Evolutionary conservation across 306 rosid genomes (phyloP).

Genomic region (Vigna mungo): DNA sequence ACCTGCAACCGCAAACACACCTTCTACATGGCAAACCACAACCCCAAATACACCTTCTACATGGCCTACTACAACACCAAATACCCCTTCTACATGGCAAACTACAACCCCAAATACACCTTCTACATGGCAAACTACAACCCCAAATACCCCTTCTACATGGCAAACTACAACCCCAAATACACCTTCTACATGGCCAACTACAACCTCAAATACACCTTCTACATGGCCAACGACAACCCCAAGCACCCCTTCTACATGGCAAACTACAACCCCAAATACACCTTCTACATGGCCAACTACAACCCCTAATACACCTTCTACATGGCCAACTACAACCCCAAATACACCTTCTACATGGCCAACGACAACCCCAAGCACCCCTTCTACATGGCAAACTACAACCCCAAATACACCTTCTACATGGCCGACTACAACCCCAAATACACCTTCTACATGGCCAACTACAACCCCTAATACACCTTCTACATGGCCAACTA

Average conservation of each 20-base stretch:
- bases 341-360: neutral
- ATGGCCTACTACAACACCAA: neutral
- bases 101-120: neutral
- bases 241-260: neutral
- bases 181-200: slow-evolving; percentile 45
- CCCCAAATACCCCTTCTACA: slow-evolving; percentile 33
- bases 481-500: neutral
- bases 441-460: neutral
- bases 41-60: slow-evolving; percentile 34
- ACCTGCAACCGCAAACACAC: neutral
- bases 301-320: neutral
- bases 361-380: neutral
- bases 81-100: neutral
- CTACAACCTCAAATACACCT: slow-evolving; percentile 10
- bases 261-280: neutral
- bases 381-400: slow-evolving; percentile 25
- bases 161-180: slow-evolving; percentile 24
- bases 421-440: neutral
- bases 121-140: neutral
- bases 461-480: neutral
- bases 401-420: neutral
- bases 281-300: neutral
- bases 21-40: neutral
- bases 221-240: slow-evolving; percentile 45
- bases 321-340: neutral